Evolutionary conservation across 345 rosid species (phyloP), one percentile per base, ranked within the genome.

Genomic region (Eucalyptus marginata): DNA sequence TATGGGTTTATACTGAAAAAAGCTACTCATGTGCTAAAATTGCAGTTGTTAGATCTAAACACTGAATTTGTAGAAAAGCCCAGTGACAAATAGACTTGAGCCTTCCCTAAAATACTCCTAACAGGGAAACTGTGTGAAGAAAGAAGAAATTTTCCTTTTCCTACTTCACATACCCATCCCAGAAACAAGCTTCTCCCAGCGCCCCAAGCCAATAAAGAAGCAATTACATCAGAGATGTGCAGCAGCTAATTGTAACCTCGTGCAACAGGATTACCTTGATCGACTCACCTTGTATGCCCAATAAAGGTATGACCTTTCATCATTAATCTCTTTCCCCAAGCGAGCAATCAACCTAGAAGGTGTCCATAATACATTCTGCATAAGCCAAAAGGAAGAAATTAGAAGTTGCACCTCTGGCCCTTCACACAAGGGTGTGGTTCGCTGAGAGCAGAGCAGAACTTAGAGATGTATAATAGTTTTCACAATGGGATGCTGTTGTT

Each of bases 281-380:
- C 16, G 0, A 89, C 92, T 92, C 90, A 93, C 99, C 98, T 97
- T 96, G 91, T 95, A 94, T 80, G 99, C 99, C 99, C 99, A 97
- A 89, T 94, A 96, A 89, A 98, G 97, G 79, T 98, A 98, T 20
- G 99, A 98, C 59, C 95, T 94, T 91, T 95, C 98, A 86, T 95
- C 87, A 88, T 96, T 96, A 88, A 97, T 96, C 94, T 97, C 99
- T 92, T 94, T 96, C 88, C 99, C 99, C 88, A 98, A 87, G 85
- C 97, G 94, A 36, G 96, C 96, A 90, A 96, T 94, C 80, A 96
- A 49, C 90, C 93, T 97, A 51, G 99, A 97, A 50, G 99, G 99
- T 47, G 99, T 94, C 99, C 99, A 98, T 86, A 91, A 92, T 86
- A 95, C 88, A 51, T 91, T 92, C 99, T 98, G 94, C 79, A 86